Evolutionary conservation across 805 yeast species (phyloP).

Genomic region (Blastobotrys muscicola): DNA sequence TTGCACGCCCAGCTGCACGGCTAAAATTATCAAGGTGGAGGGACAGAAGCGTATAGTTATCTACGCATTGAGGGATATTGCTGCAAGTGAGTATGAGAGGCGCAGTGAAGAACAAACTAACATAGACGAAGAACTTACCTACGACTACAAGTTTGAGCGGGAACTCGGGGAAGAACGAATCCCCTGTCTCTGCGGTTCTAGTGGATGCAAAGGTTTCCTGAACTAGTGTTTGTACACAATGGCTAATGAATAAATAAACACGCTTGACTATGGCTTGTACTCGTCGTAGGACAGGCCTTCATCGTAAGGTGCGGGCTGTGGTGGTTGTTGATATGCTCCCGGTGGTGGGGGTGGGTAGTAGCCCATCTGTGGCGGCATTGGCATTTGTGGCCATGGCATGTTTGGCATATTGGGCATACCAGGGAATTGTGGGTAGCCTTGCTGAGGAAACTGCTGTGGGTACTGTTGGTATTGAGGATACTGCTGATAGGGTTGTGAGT

Average conservation of each 20-base stretch:
- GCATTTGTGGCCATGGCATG: conserved; percentile 13
- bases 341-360: background rate
- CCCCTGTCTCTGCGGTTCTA: conserved; percentile 90
- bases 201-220: conserved; percentile 85
- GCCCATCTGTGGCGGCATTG: conserved; percentile 1
- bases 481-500: background rate
- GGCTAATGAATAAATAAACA: background rate
- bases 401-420: conserved; percentile 11
- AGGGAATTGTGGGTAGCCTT: background rate
- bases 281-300: conserved; percentile 1
- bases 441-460: conserved; percentile 14
- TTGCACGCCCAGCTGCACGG: conserved; percentile 95
- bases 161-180: conserved; percentile 85
- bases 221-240: conserved; percentile 37
- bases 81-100: conserved; percentile 44
- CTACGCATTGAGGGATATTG: conserved; percentile 82
- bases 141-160: conserved; percentile 91
- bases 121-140: conserved; percentile 62
- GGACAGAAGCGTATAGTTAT: conserved; percentile 91
- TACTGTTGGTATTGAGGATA: conserved; percentile 9
- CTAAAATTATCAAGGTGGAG: conserved; percentile 90
- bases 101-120: too few relatives aligned
- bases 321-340: background rate
- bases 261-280: background rate
- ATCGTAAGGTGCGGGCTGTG: background rate